These are phyloP conservation scores for Panicum virgatum DNA, from an alignment of 202 grass and related monocot genomes.

Conservation along the genomic window DNA sequence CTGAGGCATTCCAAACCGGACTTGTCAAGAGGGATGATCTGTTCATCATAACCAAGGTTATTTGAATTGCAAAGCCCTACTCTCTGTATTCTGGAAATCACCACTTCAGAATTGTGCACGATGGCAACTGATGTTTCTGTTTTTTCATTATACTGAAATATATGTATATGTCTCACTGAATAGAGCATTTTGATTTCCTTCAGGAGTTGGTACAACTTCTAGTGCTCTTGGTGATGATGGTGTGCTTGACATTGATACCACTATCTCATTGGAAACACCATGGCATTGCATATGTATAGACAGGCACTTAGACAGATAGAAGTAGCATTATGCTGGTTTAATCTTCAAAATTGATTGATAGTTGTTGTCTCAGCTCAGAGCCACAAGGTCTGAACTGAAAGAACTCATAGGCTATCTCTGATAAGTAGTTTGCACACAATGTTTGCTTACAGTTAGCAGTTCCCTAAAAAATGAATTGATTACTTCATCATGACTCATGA, in stretches of 20 bases:
- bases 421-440: no score
- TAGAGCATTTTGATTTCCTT: not conserved
- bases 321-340: no score
- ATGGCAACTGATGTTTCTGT: not conserved
- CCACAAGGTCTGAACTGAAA: no score
- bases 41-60: slow-evolving; percentile 94
- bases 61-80: not conserved
- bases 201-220: slow-evolving; percentile 79
- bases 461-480: no score
- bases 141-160: not conserved
- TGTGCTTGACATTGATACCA: slow-evolving; percentile 92
- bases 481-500: no score
- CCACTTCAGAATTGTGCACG: not conserved
- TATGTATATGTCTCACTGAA: not conserved
- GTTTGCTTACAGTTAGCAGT: no score
- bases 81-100: not conserved
- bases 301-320: no score
- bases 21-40: slow-evolving; percentile 86
- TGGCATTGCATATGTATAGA: no score
- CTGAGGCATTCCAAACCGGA: slow-evolving; percentile 71
- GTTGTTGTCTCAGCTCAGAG: no score
- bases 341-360: no score
- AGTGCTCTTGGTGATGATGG: slow-evolving; percentile 86
- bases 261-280: slow-evolving; percentile 84
- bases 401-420: no score